Percentiles rank a stretch among this genome's conserved stretches.
Evolutionary conservation across 1,139 yeast genomes (phyloP).

Genomic region (Kodamaea suecica): DNA sequence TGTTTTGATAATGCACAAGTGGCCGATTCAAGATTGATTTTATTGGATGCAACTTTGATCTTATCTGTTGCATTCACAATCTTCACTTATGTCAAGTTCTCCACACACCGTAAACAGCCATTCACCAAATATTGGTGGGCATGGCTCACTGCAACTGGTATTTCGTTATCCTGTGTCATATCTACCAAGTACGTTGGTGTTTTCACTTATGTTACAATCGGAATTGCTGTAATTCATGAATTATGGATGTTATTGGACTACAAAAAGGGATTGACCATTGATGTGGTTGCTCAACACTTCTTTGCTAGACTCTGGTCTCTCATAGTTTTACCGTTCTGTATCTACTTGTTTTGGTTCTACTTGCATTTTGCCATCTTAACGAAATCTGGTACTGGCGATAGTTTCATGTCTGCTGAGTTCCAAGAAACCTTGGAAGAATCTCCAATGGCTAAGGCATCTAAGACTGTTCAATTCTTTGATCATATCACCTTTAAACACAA

Average conservation of each 20-base stretch:
- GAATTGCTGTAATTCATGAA: conserved; percentile 80
- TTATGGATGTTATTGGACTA: conserved; percentile 83
- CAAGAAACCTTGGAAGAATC: conserved; percentile 90
- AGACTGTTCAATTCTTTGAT: conserved; percentile 72
- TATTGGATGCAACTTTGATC: conserved; percentile 86
- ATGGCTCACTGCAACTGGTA: conserved; percentile 83
- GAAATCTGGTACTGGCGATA: conserved; percentile 94
- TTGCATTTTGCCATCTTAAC: conserved; percentile 79
- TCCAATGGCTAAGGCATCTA: conserved; percentile 67
- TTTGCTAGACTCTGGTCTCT: conserved; percentile 71
- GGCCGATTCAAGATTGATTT: conserved; percentile 83
- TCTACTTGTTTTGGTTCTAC: conserved; percentile 91
- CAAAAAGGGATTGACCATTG: conserved; percentile 62
- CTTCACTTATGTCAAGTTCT: conserved; percentile 74
- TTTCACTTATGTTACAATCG: conserved; percentile 83
- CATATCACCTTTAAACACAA: conserved; percentile 72
- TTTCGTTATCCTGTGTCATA: conserved; percentile 83
- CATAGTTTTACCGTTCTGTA: conserved; percentile 73
- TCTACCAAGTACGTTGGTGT: conserved; percentile 95
- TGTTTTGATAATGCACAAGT: conserved; percentile 90
- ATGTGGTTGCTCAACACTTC: conserved; percentile 64
- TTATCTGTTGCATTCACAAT: conserved; percentile 78
- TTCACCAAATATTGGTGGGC: conserved; percentile 76
- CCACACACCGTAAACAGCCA: conserved; percentile 65
- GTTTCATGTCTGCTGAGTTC: conserved; percentile 88